Evolutionary conservation across 345 rosid genomes (phyloP).

Genomic region (Clausena lansium): DNA sequence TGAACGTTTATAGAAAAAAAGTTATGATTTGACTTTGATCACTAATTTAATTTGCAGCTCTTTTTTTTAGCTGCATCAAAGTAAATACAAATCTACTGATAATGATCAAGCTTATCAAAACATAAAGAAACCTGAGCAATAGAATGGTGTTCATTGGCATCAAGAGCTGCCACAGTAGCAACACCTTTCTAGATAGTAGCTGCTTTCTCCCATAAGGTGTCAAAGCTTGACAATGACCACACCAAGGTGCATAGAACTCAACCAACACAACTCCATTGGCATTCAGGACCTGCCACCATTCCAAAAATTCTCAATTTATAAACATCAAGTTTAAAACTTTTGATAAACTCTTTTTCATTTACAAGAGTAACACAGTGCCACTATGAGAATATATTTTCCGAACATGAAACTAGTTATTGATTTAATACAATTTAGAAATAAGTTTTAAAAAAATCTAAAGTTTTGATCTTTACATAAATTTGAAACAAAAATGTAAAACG

Average conservation of each 20-base stretch:
- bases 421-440: background rate
- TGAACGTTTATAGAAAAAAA: background rate
- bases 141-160: conserved; percentile 92
- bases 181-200: conserved; percentile 80
- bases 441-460: background rate
- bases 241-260: conserved; percentile 99
- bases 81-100: background rate
- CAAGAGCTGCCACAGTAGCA: conserved; percentile 91
- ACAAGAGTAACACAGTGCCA: background rate
- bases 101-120: background rate
- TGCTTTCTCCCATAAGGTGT: conserved; percentile 96
- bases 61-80: background rate
- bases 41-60: background rate
- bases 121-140: conserved; percentile 74
- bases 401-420: background rate
- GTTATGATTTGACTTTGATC: background rate
- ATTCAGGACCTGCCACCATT: conserved; percentile 64
- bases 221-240: conserved; percentile 93
- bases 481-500: background rate
- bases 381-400: background rate
- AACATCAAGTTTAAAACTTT: background rate
- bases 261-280: conserved; percentile 85
- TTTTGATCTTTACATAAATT: background rate
- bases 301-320: background rate
- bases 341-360: background rate